These are phyloP conservation scores for Candida tunisiensis DNA, from an alignment of 1,139 yeast genomes.

Conservation along the genomic window DNA sequence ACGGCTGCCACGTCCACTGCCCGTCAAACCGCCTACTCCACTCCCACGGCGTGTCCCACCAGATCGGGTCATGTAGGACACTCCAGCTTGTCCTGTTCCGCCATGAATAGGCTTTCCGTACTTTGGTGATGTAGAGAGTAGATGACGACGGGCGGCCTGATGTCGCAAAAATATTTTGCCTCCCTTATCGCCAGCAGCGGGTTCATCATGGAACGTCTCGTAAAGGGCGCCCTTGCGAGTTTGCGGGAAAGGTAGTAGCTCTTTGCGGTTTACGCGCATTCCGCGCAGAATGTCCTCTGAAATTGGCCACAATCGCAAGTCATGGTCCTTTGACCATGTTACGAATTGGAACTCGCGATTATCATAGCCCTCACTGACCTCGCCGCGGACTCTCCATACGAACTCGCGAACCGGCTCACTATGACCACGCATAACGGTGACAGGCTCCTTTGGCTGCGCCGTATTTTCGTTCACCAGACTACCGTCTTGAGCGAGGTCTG, in stretches of 20 bases:
- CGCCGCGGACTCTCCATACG: constrained; percentile 59
- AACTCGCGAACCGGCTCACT: constrained; percentile 74
- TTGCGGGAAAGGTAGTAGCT: constrained; percentile 14
- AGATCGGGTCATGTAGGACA: too few relatives aligned
- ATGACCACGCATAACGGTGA: constrained; percentile 62
- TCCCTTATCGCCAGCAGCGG: constrained; percentile 10
- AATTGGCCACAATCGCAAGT: constrained; percentile 69
- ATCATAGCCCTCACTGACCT: constrained; percentile 34
- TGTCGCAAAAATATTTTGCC: too few relatives aligned
- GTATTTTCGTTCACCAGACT: constrained; percentile 7
- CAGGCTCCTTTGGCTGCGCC: constrained; percentile 30
- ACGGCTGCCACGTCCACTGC: too few relatives aligned
- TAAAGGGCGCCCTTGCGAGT: constrained; percentile 29
- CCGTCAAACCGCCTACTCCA: too few relatives aligned
- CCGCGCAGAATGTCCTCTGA: constrained; percentile 39
- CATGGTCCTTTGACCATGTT: constrained; percentile 88
- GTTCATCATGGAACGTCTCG: constrained; percentile 34
- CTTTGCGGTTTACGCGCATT: constrained; percentile 16
- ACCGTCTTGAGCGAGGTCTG: too few relatives aligned
- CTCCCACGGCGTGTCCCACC: too few relatives aligned
- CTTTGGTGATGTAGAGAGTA: too few relatives aligned
- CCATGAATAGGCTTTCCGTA: too few relatives aligned
- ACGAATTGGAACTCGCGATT: constrained; percentile 78
- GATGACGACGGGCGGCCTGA: too few relatives aligned
- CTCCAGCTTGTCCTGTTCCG: too few relatives aligned